Percentiles rank a stretch among this genome's conserved stretches.
Conservation (phyloP, 2,329 filamentous ascomycete genomes). For the Cadophora malorum region DNA sequence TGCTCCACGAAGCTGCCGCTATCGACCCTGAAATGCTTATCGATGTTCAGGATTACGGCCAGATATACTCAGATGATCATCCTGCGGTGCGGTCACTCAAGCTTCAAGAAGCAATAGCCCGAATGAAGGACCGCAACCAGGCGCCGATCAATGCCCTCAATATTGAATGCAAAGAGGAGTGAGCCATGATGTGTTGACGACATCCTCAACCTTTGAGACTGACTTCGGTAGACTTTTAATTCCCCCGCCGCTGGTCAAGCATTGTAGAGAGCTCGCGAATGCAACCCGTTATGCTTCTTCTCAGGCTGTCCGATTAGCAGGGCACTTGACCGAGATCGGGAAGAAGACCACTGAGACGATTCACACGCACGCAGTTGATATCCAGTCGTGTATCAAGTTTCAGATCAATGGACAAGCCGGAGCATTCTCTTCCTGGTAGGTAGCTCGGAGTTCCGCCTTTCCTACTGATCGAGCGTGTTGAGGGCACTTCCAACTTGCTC, state of each 20-base stretch:
- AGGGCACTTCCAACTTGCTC: not conserved
- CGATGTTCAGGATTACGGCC: constrained; percentile 22
- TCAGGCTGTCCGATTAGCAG: constrained; percentile 15
- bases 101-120: constrained; percentile 20
- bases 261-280: constrained; percentile 20
- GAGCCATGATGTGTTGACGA: not conserved
- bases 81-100: constrained; percentile 13
- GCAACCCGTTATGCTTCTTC: constrained; percentile 23
- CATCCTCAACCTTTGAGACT: not conserved
- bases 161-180: constrained; percentile 24
- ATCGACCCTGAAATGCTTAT: constrained; percentile 22
- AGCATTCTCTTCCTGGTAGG: constrained; percentile 27
- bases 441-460: not conserved
- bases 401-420: constrained; percentile 30
- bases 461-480: not conserved
- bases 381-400: constrained; percentile 31
- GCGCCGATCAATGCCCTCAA: constrained; percentile 20
- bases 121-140: constrained; percentile 7
- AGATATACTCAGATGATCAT: constrained; percentile 7
- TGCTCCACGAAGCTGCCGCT: constrained; percentile 17
- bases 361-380: constrained; percentile 24
- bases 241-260: constrained; percentile 16
- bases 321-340: constrained; percentile 20
- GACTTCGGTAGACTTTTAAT: constrained; percentile 14
- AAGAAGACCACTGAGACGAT: constrained; percentile 27